A percentile compares a stretch with the other conserved stretches of the same genome.
phyloP scores from a whole-genome alignment of 495 filamentous ascomycete species.

The Penicillium cosmopolitanum region DNA sequence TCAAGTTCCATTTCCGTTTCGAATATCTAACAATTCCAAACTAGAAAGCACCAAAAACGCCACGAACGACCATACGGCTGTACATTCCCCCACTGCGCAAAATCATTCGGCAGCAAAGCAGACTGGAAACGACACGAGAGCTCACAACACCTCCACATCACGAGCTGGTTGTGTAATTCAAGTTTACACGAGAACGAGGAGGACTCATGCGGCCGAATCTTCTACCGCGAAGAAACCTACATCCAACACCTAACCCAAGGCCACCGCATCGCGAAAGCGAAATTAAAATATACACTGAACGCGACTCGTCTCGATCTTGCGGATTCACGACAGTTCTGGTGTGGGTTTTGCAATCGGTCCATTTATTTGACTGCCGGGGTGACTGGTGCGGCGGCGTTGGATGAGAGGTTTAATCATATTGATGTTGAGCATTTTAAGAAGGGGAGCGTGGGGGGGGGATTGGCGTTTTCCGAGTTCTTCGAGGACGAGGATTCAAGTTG shows the following conservation, averaged over 20 bases:
- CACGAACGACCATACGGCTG: constrained; percentile 88
- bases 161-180: constrained; percentile 74
- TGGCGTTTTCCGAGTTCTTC: constrained; percentile 46
- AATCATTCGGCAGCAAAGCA: constrained; percentile 87
- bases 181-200: constrained; percentile 33
- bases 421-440: constrained; percentile 72
- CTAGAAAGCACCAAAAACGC: constrained; percentile 85
- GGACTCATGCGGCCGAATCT: constrained; percentile 58
- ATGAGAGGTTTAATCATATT: constrained; percentile 86
- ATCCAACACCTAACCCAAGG: constrained; percentile 62
- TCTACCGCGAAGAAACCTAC: constrained; percentile 65
- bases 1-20: too few relatives aligned
- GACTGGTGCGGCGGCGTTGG: constrained; percentile 59
- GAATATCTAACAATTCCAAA: too few relatives aligned
- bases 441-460: constrained; percentile 46
- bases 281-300: background rate
- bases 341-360: constrained; percentile 70
- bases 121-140: constrained; percentile 98
- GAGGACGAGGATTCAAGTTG: background rate
- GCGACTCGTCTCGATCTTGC: constrained; percentile 69
- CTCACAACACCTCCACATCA: constrained; percentile 76
- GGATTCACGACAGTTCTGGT: constrained; percentile 73
- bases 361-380: constrained; percentile 11
- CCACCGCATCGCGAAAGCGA: constrained; percentile 16
- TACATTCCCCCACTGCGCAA: constrained; percentile 73